Base-by-base conservation (phyloP, 345 rosid species). In the Euphorbia peplus region DNA sequence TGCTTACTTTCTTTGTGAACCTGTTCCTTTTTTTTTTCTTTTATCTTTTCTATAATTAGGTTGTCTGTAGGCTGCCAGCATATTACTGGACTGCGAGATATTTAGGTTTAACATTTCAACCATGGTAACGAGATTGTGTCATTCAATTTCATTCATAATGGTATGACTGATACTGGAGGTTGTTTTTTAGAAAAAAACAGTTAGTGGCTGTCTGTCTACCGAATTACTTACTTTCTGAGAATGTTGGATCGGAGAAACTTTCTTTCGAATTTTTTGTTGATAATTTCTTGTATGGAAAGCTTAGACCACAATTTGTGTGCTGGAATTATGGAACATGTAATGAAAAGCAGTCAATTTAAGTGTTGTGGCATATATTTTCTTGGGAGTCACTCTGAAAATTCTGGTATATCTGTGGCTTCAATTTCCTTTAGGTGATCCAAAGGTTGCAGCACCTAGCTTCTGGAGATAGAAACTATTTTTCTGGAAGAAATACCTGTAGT, bases 1-100 rank as follows among this genome's bases (percentile, higher is more conserved):
- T 74, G 60, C 10, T 44, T 47, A 19, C 69, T 58, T 67, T 10
- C 14, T 60, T 63, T 51, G 50, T 54, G 29, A 14, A n/a, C n/a
- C 5, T 1, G 19, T 9, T 16, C 21, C 19, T 39, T 29, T 9
- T 18, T 1, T 60, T 21, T 42, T 66, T n/a, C 53, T 55, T 47
- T 11, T 8, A 15, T 4, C 50, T 46, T 44, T 55, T 32, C 29
- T 62, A 19, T 63, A 21, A 5, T 39, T 29, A 26, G 28, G 30
- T 66, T 42, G 22, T 56, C 35, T 57, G 6, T 25, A 18, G 48
- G 21, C 18, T 46, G 51, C n/a, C 16, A 46, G n/a, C 18, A 16
- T 46, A 8, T 19, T n/a, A n/a, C n/a, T n/a, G 4, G 26, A 19
- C 57, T 22, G 21, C 21, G 10, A 21, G 25, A 54, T 21, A 2